phyloP scores from a whole-genome alignment of 106 monocot genomes.

The Allium fistulosum region DNA sequence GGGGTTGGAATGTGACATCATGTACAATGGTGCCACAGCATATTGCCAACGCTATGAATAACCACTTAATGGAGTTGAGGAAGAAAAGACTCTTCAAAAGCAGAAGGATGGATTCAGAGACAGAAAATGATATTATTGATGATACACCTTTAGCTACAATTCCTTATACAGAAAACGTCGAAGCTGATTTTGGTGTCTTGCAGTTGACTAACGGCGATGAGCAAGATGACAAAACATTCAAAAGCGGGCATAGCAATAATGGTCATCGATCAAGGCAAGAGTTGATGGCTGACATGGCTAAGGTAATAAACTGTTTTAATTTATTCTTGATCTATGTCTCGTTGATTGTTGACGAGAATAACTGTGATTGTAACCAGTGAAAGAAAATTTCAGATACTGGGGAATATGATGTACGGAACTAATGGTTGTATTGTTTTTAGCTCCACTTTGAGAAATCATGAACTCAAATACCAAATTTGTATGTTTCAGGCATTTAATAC shows the following conservation, averaged over 20 bases:
- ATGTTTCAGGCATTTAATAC: not conserved
- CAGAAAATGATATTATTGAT: not conserved
- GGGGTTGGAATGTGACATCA: conserved; percentile 12
- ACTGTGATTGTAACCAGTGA: too few species aligned
- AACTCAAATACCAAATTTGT: too few species aligned
- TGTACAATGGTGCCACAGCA: conserved; percentile 29
- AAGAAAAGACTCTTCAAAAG: conserved; percentile 1
- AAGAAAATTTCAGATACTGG: too few species aligned
- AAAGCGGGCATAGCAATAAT: not conserved
- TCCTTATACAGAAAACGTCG: too few species aligned
- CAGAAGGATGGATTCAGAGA: not conserved
- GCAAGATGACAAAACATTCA: not conserved
- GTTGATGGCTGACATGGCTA: not conserved
- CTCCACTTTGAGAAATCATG: too few species aligned
- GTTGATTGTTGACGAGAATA: too few species aligned
- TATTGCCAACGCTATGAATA: conserved; percentile 16
- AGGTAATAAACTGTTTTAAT: not conserved
- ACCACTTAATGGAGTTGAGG: conserved; percentile 8
- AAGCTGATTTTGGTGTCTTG: not conserved
- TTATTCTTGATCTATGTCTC: too few species aligned
- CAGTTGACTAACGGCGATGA: not conserved
- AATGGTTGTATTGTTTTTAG: too few species aligned
- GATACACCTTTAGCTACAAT: not conserved
- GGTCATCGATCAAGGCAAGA: not conserved
- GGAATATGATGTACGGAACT: too few species aligned